These are phyloP conservation scores for Coniochaeta prunicola DNA, from an alignment of 2,329 filamentous ascomycete species.

Conservation along the genomic window DNA sequence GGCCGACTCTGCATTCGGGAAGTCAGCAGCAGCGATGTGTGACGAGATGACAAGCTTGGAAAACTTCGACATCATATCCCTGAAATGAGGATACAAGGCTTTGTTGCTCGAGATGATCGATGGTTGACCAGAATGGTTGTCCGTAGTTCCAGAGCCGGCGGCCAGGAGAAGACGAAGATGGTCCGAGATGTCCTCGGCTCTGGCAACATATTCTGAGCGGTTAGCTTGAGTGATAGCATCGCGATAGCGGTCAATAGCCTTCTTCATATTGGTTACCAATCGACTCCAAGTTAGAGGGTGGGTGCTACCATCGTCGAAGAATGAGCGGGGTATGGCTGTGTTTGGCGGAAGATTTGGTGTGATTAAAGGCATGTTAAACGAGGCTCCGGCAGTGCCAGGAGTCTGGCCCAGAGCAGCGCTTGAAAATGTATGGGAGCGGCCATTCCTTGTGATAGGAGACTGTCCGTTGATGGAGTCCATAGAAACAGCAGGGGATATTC, in stretches of 20 bases:
- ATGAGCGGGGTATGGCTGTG: constrained; percentile 65
- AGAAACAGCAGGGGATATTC: constrained; percentile 78
- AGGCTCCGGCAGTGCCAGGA: constrained; percentile 52
- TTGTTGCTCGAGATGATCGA: constrained; percentile 99
- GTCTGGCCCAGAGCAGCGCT: constrained; percentile 39
- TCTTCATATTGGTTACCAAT: constrained; percentile 87
- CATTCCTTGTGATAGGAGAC: constrained; percentile 44
- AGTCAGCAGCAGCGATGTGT: constrained; percentile 94
- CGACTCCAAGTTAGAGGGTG: constrained; percentile 81
- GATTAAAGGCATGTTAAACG: constrained; percentile 53
- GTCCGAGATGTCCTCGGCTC: constrained; percentile 97
- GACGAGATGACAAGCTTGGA: constrained; percentile 98
- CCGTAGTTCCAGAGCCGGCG: constrained; percentile 91
- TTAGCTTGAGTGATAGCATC: constrained; percentile 79
- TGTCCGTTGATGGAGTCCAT: constrained; percentile 81
- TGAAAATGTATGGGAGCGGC: constrained; percentile 48
- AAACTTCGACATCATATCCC: constrained; percentile 99
- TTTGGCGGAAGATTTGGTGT: constrained; percentile 50
- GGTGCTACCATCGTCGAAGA: constrained; percentile 82
- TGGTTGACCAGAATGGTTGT: constrained; percentile 96
- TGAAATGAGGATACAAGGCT: constrained; percentile 90
- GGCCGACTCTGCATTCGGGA: constrained; percentile 86
- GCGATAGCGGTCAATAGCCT: constrained; percentile 81
- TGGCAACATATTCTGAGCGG: constrained; percentile 83
- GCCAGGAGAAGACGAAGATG: constrained; percentile 89